Base-by-base conservation (phyloP, 225 moss, liverwort and hornwort genomes). In the Marchantia polymorpha region DNA sequence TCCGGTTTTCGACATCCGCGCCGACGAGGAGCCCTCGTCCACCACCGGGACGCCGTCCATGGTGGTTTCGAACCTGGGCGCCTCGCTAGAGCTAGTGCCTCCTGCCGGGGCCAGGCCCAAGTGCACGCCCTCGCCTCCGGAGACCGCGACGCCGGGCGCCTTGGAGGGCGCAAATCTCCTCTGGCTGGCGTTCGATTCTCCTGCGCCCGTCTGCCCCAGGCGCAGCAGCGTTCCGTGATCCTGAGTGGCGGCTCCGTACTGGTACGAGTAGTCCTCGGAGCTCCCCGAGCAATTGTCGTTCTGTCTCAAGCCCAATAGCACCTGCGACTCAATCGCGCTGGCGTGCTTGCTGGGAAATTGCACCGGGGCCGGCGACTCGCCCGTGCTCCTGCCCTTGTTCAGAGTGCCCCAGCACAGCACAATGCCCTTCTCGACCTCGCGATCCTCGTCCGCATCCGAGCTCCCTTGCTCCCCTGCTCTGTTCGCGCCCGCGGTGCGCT, bases 11-110 rank as follows among this genome's bases (percentile, higher is more conserved):
- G 84, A 76, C 82, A 91, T 83, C 20, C 95, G 85, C 12, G 99
- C 99, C 16, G 99, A 95, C 6, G 95, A 93, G n/a, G 99, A 99
- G 30, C 99, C 99, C 89, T 99, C 99, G 17, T 99, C 99, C 20
- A 97, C 86, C 14, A 97, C 91, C 14, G 94, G 97, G 52, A 92
- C 86, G 31, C 87, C 87, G 63, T 88, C 87, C 55, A 79, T 26
- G 46, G 87, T 85, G 20, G 59, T 87, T 49, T n/a, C 79, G 60
- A 53, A 83, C 82, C 70, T 80, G 59, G 63, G 68, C 83, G 74
- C 65, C 51, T 77, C 86, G 65, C 19, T 52, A 25, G 53, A 27
- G 29, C 64, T 25, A 5, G 12, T 66, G 59, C 84, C 84, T 52
- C 83, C 89, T 6, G 91, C 86, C 51, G 90, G 92, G 10, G 85